Base-by-base conservation (phyloP, 805 yeast species). In the Suhomyces tanzawaensis region DNA sequence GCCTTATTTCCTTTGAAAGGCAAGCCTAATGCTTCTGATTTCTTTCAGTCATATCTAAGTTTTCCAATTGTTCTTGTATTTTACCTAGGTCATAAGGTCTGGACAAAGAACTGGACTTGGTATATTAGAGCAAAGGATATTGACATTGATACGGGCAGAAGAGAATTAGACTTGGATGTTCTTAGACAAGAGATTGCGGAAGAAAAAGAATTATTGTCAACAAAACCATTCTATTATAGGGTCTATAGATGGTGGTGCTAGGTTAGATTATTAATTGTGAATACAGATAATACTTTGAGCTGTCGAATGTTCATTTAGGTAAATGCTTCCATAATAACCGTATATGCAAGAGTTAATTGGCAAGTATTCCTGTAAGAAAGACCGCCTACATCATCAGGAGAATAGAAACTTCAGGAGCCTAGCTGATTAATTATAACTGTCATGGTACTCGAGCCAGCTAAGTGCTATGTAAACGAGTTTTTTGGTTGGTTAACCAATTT, bases 81-180 rank as follows among this genome's bases (percentile, higher is more conserved):
- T 29, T 76, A 67, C 51, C n/a, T 66, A 3, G 71, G 67, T n/a
- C 77, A 71, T 56, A 74, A 71, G 49, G 25, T 65, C 19, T 73
- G 72, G 70, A 68, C 63, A 39, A 69, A 58, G 43, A 71, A 71
- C 42, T 72, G 74, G 71, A 58, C 55, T 25, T 53, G 64, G 15
- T 69, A 69, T 49, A 56, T 71, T 38, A 66, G 66, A 31, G 64
- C 75, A 19, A 47, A 55, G 27, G 74, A 76, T 19, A 73, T 81
- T 48, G 85, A 79, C 48, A 52, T 81, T 24, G 82, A 76, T 51
- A 66, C 77, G 29, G 88, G 88, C 37, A 73, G 84, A 55, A 71
- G 82, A 45, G 77, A 74, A 31, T 46, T 72, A 11, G 85, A 81
- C 49, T 47, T 77, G 41, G 84, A 79, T 18, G 56, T 75, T 29